phyloP scores from a whole-genome alignment of 1,139 yeast genomes.

The Zygosaccharomyces pseudobailii region DNA sequence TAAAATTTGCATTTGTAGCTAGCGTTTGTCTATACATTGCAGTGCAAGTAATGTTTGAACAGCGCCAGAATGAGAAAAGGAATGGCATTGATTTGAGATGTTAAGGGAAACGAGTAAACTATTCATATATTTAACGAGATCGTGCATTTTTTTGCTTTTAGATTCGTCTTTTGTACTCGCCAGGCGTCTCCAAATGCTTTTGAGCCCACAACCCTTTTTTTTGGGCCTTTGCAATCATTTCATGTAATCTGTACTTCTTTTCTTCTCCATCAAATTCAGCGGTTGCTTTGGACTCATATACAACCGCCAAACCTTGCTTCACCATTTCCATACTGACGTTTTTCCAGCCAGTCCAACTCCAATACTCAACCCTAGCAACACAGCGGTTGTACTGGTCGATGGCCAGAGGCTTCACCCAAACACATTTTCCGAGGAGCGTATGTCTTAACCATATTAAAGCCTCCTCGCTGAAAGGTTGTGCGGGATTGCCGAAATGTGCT shows the following conservation, averaged over 20 bases:
- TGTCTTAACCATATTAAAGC: conserved; percentile 71
- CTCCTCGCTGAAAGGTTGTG: conserved; percentile 85
- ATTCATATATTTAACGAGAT: neutral
- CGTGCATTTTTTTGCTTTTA: neutral
- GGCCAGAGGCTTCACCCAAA: conserved; percentile 71
- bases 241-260: conserved; percentile 51
- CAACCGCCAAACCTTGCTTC: conserved; percentile 74
- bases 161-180: conserved; percentile 57
- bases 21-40: conserved; percentile 72
- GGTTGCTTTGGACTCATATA: conserved; percentile 74
- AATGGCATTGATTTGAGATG: conserved; percentile 80
- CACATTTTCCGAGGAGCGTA: conserved; percentile 58
- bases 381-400: conserved; percentile 87
- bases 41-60: conserved; percentile 90
- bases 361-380: conserved; percentile 74
- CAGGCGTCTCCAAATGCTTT: conserved; percentile 64
- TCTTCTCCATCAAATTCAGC: conserved; percentile 86
- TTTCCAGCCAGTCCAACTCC: conserved; percentile 53
- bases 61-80: conserved; percentile 80
- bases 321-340: conserved; percentile 90
- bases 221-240: conserved; percentile 51
- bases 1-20: conserved; percentile 59
- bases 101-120: conserved; percentile 29
- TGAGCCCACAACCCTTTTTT: conserved; percentile 71
- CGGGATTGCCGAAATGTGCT: conserved; percentile 90